A percentile compares a stretch with the other conserved stretches of the same genome.
Evolutionary conservation across 495 filamentous ascomycete species (phyloP).

Genomic region (Hypoxylon lenormandii): DNA sequence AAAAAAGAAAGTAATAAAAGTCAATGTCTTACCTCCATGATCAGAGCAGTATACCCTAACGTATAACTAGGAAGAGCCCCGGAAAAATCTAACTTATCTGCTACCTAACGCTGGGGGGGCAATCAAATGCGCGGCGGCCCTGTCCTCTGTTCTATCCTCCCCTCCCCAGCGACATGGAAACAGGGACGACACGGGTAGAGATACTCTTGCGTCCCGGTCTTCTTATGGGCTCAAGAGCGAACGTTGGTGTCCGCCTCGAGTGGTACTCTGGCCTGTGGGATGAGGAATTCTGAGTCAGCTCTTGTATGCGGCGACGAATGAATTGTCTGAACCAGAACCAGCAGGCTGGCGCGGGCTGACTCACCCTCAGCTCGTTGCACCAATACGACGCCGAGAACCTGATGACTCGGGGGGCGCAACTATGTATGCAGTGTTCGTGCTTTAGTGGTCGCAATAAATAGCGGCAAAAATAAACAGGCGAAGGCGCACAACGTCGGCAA

Average conservation of each 20-base stretch:
- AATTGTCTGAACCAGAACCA: slow-evolving; percentile 24
- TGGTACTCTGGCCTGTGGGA: slow-evolving; percentile 38
- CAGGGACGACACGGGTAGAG: slow-evolving; percentile 15
- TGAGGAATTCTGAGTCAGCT: slow-evolving; percentile 52
- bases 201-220: background rate
- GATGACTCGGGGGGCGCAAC: slow-evolving; percentile 18
- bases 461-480: slow-evolving; percentile 33
- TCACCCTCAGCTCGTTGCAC: slow-evolving; percentile 42
- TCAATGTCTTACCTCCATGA: slow-evolving; percentile 48
- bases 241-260: slow-evolving; percentile 33
- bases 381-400: slow-evolving; percentile 27
- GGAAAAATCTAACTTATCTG: slow-evolving; percentile 18
- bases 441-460: slow-evolving; percentile 38
- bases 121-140: slow-evolving; percentile 33
- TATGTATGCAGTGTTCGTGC: slow-evolving; percentile 30
- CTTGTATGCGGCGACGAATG: slow-evolving; percentile 42
- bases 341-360: slow-evolving; percentile 49
- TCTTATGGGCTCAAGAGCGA: slow-evolving; percentile 22
- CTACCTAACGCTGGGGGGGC: slow-evolving; percentile 32
- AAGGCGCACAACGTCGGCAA: slow-evolving; percentile 39
- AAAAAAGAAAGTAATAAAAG: slow-evolving; percentile 25
- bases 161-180: slow-evolving; percentile 38
- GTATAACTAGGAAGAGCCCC: slow-evolving; percentile 25
- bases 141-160: slow-evolving; percentile 15
- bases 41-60: too few species aligned